phyloP scores from a whole-genome alignment of 306 rosid genomes.

The Pyrus communis region DNA sequence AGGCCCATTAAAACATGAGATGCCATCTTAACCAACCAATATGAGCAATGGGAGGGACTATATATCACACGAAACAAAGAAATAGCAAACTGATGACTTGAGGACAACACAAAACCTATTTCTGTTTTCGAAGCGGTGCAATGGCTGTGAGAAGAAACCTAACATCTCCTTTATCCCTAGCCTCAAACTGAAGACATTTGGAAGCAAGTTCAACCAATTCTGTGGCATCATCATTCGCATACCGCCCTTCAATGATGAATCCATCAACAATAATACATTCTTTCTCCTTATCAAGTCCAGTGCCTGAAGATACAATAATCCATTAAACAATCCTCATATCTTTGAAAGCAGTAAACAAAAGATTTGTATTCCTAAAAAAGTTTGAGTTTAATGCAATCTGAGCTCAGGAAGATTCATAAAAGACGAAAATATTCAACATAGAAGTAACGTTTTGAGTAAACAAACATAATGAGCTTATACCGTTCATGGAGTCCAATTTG shows the following conservation, averaged over 20 bases:
- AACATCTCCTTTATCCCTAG: constrained; percentile 79
- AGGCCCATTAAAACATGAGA: constrained; percentile 76
- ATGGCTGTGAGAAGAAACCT: constrained; percentile 70
- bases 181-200: constrained; percentile 85
- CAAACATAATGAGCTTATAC: not conserved
- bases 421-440: not conserved
- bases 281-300: constrained; percentile 78
- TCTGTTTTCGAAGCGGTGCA: constrained; percentile 71
- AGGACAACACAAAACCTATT: constrained; percentile 35
- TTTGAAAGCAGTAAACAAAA: not conserved
- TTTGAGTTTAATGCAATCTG: not conserved
- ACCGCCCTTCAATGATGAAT: constrained; percentile 95
- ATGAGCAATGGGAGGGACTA: not conserved
- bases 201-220: constrained; percentile 89
- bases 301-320: constrained; percentile 44
- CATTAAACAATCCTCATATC: not conserved
- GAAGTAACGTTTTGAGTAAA: not conserved
- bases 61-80: not conserved
- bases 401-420: not conserved
- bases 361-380: not conserved
- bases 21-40: constrained; percentile 43
- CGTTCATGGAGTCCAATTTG: not conserved
- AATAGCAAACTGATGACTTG: not conserved
- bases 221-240: constrained; percentile 77
- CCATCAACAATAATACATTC: constrained; percentile 75